These are phyloP conservation scores for Boletus coccyginus DNA, from an alignment of 768 basidiomycete species.

Conservation along the genomic window DNA sequence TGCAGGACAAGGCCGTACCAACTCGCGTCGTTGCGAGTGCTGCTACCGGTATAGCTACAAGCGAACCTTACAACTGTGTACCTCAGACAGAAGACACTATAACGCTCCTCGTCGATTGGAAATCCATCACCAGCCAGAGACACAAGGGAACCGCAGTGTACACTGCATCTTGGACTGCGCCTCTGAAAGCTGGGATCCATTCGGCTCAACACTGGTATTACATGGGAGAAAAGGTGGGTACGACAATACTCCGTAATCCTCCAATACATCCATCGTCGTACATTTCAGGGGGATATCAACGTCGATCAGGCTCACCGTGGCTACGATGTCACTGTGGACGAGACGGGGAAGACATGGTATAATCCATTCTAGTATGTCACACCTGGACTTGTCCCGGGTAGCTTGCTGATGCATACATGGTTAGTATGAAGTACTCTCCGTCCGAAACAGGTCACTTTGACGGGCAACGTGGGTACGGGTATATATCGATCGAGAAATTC, in stretches of 20 bases:
- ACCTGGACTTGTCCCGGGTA: not conserved
- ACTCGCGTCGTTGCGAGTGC: conserved; percentile 90
- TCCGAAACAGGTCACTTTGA: conserved; percentile 92
- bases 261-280: not conserved
- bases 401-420: conserved; percentile 6
- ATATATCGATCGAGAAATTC: conserved; percentile 91
- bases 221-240: conserved; percentile 80
- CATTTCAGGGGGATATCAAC: conserved; percentile 75
- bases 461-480: conserved; percentile 90
- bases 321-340: conserved; percentile 86
- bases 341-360: conserved; percentile 79
- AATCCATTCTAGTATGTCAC: conserved; percentile 85
- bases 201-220: conserved; percentile 94
- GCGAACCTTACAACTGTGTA: conserved; percentile 84
- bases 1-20: conserved; percentile 71
- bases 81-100: conserved; percentile 92
- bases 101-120: conserved; percentile 93
- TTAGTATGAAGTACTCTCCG: conserved; percentile 91
- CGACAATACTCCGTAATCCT: not conserved
- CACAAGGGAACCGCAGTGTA: conserved; percentile 88
- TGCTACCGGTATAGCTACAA: conserved; percentile 86
- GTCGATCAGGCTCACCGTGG: conserved; percentile 95
- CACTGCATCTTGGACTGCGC: conserved; percentile 94
- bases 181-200: conserved; percentile 85
- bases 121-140: conserved; percentile 67